These are phyloP conservation scores for Curvularia sp. DNA, from an alignment of 2,329 filamentous ascomycete species.

Conservation along the genomic window DNA sequence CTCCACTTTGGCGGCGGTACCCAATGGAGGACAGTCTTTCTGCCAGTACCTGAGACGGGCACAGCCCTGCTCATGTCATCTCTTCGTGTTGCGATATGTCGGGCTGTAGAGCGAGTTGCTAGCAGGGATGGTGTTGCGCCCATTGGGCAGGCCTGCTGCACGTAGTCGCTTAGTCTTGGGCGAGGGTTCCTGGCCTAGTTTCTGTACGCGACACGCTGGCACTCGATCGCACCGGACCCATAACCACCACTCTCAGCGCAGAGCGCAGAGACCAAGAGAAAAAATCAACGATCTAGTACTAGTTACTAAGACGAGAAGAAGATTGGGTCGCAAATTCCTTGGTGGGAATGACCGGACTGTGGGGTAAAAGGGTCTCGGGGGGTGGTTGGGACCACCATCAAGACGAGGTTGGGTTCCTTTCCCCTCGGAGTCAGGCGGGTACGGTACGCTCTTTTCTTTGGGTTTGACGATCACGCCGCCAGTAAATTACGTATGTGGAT, in stretches of 20 bases:
- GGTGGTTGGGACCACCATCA: not conserved
- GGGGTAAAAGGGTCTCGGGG: conserved; percentile 2
- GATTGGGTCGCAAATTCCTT: not conserved
- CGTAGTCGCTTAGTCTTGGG: not conserved
- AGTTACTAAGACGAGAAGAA: not conserved
- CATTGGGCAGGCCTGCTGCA: conserved; percentile 13
- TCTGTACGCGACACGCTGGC: conserved; percentile 18
- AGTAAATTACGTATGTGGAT: not conserved
- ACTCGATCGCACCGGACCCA: conserved; percentile 12
- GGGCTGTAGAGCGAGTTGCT: not conserved
- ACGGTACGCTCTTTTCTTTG: no score
- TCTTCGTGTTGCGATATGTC: not conserved
- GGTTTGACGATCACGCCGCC: not conserved
- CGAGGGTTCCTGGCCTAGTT: conserved; percentile 3
- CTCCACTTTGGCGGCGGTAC: not conserved
- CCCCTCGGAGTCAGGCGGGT: no score
- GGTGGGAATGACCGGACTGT: conserved; percentile 12
- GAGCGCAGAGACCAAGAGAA: not conserved
- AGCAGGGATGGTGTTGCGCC: not conserved
- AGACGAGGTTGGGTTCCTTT: not conserved
- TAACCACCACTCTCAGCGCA: no score
- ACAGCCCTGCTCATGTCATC: conserved; percentile 28
- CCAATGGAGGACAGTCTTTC: conserved; percentile 38
- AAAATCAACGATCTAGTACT: not conserved
- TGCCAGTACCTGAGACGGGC: conserved; percentile 35